Base-by-base conservation (phyloP, 2,329 filamentous ascomycete genomes). In the Cordyceps tenuipes region DNA sequence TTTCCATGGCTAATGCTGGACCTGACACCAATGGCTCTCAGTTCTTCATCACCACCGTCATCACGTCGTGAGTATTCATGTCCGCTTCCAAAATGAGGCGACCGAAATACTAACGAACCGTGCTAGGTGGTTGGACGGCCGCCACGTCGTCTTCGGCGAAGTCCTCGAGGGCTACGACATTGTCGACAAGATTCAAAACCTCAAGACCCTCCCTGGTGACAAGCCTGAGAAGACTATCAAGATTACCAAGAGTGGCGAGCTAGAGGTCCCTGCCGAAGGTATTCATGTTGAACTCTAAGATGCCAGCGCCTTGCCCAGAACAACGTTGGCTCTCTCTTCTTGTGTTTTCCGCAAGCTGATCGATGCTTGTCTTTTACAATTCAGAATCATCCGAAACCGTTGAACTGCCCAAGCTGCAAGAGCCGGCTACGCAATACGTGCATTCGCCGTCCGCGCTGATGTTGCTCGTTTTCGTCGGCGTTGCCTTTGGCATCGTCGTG, bases 251-350 rank as follows among this genome's bases (percentile, higher is more conserved):
- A 90, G 88, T 76, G 90, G 90, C 75, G 89, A 93, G 81, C 79
- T 94, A 68, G 82, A 87, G 74, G 87, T 92, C 66, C 88, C 89
- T 73, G 80, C 85, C 80, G 90, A 94, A 94, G 90, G 90, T 94
- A 93, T 91, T 80, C 88, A 91, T 78, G 83, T 87, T 78, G 90
- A 94, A 79, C 88, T 94, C 76, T 94, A 88, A 83, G n/a, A 79
- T 77, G 72, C 66, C 63, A 63, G 64, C 49, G 49, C 49, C 44
- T 63, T 62, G 61, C 62, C 60, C 31, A 47, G 15, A 21, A 50
- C 31, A 21, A 7, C 31, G 21, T 36, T 51, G 34, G 34, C 34
- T 49, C 44, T 59, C 53, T 63, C 51, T 21, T 60, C 59, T 63
- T 65, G 64, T 64, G 62, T 69, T 67, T 36, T 68, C 65, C 66